phyloP scores from a whole-genome alignment of 352 stramenopile genomes.

The Peronosclerospora sorghi region DNA sequence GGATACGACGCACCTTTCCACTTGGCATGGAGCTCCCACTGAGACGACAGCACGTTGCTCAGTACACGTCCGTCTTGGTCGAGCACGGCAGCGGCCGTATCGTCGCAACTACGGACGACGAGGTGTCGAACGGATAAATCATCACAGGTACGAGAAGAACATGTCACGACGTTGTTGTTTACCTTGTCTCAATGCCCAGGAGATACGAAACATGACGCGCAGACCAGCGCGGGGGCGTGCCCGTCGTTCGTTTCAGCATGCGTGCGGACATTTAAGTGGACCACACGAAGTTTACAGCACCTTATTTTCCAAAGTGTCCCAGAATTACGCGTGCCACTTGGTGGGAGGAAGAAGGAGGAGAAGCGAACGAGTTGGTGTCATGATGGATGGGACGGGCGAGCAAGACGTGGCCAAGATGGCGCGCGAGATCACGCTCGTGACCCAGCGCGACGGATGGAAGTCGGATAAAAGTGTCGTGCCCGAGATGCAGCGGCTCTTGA shows the following conservation, averaged over 20 bases:
- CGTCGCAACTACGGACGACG: slow-evolving; percentile 76
- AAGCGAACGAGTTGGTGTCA: too few species aligned
- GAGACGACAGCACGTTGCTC: slow-evolving; percentile 89
- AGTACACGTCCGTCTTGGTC: slow-evolving; percentile 86
- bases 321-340: background rate
- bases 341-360: too few species aligned
- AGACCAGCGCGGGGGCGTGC: too few species aligned
- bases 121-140: background rate
- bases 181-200: slow-evolving; percentile 91
- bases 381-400: slow-evolving; percentile 23
- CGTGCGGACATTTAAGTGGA: background rate
- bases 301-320: background rate
- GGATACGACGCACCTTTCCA: slow-evolving; percentile 52
- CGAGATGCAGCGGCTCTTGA: slow-evolving; percentile 58
- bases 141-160: too few species aligned
- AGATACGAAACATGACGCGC: slow-evolving; percentile 55
- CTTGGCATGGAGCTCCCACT: slow-evolving; percentile 83
- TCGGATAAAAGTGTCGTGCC: slow-evolving; percentile 39
- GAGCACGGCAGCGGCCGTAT: slow-evolving; percentile 88
- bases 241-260: too few species aligned
- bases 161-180: too few species aligned
- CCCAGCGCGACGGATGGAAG: slow-evolving; percentile 54
- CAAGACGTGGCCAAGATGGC: slow-evolving; percentile 57
- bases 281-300: background rate
- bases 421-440: slow-evolving; percentile 54